Evolutionary conservation across 2,329 filamentous ascomycete genomes (phyloP).

Genomic region (Aspergillus chevalieri): DNA sequence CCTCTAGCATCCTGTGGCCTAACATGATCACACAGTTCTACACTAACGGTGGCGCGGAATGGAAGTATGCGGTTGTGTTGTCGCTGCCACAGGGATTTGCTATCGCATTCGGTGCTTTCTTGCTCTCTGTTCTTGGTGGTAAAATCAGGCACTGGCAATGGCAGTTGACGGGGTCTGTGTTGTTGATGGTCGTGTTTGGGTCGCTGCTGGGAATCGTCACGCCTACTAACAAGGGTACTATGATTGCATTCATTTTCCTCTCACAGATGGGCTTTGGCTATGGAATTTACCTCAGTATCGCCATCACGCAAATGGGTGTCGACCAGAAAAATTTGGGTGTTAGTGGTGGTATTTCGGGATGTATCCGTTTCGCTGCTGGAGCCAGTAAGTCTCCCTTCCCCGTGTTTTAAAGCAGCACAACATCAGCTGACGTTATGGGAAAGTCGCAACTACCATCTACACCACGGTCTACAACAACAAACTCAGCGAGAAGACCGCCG

Average conservation of each 20-base stretch:
- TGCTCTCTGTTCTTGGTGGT: constrained; percentile 38
- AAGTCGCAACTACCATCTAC: constrained; percentile 38
- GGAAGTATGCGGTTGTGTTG: constrained; percentile 31
- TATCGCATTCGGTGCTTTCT: constrained; percentile 38
- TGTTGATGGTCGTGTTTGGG: constrained; percentile 46
- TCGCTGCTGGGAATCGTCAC: constrained; percentile 40
- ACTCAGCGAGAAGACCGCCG: constrained; percentile 22
- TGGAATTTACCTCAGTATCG: constrained; percentile 45
- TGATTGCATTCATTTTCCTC: constrained; percentile 45
- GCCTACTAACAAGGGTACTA: constrained; percentile 40
- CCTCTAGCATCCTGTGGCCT: constrained; percentile 42
- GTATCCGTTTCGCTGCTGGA: constrained; percentile 39
- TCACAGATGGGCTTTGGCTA: constrained; percentile 43
- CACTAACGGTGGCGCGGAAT: constrained; percentile 29
- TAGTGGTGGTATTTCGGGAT: constrained; percentile 37
- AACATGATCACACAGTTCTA: constrained; percentile 45
- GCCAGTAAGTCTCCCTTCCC: neutral
- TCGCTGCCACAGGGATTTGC: constrained; percentile 43
- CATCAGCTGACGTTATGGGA: neutral
- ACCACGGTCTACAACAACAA: constrained; percentile 38
- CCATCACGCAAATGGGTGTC: constrained; percentile 46
- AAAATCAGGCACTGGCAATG: constrained; percentile 44
- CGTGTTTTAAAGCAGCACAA: no score
- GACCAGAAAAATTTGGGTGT: constrained; percentile 45
- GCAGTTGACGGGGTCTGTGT: constrained; percentile 40